Conservation (phyloP, 2,329 filamentous ascomycete species). For the Parafenestella ontariensis region DNA sequence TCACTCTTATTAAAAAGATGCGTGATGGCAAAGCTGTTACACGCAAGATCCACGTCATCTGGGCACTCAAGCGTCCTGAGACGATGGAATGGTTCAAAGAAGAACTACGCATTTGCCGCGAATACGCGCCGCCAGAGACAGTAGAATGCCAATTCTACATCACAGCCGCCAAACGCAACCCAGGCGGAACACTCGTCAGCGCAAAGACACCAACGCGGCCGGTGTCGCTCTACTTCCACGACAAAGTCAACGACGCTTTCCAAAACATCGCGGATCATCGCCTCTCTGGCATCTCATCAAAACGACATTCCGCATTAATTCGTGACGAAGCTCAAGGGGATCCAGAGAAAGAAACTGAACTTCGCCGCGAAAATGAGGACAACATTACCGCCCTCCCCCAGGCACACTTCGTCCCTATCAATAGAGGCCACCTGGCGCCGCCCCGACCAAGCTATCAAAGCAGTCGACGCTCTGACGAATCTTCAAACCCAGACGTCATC, state of each 20-base stretch:
- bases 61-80: constrained; percentile 88
- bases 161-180: constrained; percentile 72
- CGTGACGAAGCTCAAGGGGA: constrained; percentile 82
- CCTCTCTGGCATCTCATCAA: constrained; percentile 51
- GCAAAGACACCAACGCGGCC: constrained; percentile 62
- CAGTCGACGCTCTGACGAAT: constrained; percentile 18
- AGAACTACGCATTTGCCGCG: constrained; percentile 88
- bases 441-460: constrained; percentile 31
- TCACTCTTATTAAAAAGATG: constrained; percentile 96
- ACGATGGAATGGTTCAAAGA: constrained; percentile 98
- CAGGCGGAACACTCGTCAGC: constrained; percentile 58
- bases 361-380: constrained; percentile 84
- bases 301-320: constrained; percentile 82
- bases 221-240: constrained; percentile 78
- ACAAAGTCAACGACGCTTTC: constrained; percentile 86
- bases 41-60: constrained; percentile 88
- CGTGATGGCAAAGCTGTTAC: constrained; percentile 93
- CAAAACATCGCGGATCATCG: constrained; percentile 82
- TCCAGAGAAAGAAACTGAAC: constrained; percentile 76
- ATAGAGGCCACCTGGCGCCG: constrained; percentile 52
- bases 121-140: constrained; percentile 84
- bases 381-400: constrained; percentile 80
- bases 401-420: constrained; percentile 49
- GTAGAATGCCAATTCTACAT: constrained; percentile 96
- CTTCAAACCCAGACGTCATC: constrained; percentile 37